Base-by-base conservation (phyloP, 2,329 filamentous ascomycete species). In the Bipolaris victoriae region DNA sequence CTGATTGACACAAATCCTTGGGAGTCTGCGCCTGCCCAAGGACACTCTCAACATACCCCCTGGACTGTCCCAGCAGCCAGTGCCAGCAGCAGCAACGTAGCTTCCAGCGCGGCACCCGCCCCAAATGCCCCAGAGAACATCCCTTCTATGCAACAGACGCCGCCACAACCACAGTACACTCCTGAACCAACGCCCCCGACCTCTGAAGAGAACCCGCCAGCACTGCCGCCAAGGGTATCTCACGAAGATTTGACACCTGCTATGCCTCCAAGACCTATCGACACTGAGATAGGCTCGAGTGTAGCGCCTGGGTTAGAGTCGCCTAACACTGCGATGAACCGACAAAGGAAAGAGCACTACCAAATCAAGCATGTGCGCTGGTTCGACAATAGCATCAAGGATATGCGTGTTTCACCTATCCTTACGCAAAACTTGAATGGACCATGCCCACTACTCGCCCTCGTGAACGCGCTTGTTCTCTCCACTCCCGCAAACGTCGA, bases 381-480 rank as follows among this genome's bases (percentile, higher is more conserved):
- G 93, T 82, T 88, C 58, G 91, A 97, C 73, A 77, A 81, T 2
- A 84, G 73, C 10, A 81, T 83, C 0, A 74, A 81, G 1, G 82
- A 84, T n/a, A 86, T 91, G 36, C 84, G 91, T 41, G 83, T 84
- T n/a, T 94, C 92, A 0, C 94, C 95, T 0, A 92, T 98, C 54
- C 80, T 98, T 39, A 88, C 96, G 3, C 94, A 99, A 71, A 98
- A 97, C 66, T 87, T 89, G 55, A 99, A 99, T 68, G 95, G 95
- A 0, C 95, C 95, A 1, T 99, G 95, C 75, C 95, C 95, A 1
- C 79, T 99, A 13, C 86, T 99, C 24, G 95, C 95, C 2, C 82
- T 99, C 5, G 93, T 98, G 57, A 99, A 99, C 73, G 93, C 93
- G 1, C 82, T 99, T 15, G 90, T 92, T 0, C 79, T 99, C 52